Conservation (phyloP, 2,329 filamentous ascomycete genomes). For the Mycosphaerella arachidis region DNA sequence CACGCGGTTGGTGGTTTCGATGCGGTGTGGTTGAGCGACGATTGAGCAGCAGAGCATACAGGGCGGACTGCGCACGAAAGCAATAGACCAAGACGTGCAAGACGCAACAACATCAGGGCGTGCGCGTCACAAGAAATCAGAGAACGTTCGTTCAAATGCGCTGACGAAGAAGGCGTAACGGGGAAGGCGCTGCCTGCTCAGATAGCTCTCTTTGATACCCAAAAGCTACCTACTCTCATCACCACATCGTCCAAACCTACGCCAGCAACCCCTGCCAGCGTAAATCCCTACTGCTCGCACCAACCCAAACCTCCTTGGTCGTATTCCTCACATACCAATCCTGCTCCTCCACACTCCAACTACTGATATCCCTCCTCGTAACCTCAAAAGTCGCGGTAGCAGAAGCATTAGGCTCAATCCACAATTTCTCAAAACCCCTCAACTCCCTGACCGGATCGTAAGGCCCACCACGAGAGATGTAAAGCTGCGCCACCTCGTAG, state of each 20-base stretch:
- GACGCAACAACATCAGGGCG: no score
- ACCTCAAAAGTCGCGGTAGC: conserved; percentile 35
- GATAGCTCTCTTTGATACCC: no score
- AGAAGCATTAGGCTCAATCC: conserved; percentile 28
- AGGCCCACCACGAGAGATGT: conserved; percentile 51
- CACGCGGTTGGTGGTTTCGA: no score
- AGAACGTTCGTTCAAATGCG: no score
- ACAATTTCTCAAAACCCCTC: conserved; percentile 33
- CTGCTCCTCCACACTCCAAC: conserved; percentile 48
- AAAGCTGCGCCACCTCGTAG: conserved; percentile 51
- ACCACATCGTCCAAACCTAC: background rate
- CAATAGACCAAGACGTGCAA: no score
- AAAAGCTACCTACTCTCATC: background rate
- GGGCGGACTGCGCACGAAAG: no score
- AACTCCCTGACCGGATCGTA: conserved; percentile 36
- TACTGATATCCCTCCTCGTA: conserved; percentile 44
- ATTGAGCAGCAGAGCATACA: no score
- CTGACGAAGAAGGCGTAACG: no score
- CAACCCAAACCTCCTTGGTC: conserved; percentile 56
- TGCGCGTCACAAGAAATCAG: no score
- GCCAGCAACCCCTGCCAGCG: conserved; percentile 25
- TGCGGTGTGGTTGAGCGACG: no score
- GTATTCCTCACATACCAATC: conserved; percentile 55
- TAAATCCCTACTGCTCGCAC: conserved; percentile 54
- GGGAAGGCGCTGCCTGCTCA: no score